Evolutionary conservation across 306 rosid species (phyloP), one percentile per base, ranked within the genome.

Genomic region (Quercus suber): DNA sequence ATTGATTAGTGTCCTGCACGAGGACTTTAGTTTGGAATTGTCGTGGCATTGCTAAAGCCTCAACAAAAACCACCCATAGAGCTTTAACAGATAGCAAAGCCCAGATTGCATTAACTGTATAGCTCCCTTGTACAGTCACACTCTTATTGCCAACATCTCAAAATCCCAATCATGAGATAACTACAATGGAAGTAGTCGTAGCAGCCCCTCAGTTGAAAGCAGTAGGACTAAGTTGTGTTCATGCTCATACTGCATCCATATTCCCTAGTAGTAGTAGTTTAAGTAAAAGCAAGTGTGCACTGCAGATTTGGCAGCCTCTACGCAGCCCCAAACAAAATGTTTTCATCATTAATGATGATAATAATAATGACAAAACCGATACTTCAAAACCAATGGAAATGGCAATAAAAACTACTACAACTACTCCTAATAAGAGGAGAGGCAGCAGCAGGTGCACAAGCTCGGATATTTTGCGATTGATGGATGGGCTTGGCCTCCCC

Each of bases 401-500:
- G 52, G 80, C 76, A 41, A 41, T 41, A 41, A 41, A 41, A 41
- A 41, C 45, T 41, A 8, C 11, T 8, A 8, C n/a, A n/a, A n/a
- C 45, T 41, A 0, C 45, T 41, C 3, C 14, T 11, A 13, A 45
- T 33, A 52, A 28, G 55, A 61, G 53, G 60, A 83, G 43, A 78
- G 76, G 53, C 49, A 37, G 4, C 41, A 69, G 63, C 56, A 19
- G 13, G 6, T 68, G 84, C 20, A 55, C 94, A 13, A 78, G 81
- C 41, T 77, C 82, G 19, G 87, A 90, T 72, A 79, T 88, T 41
- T 65, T 90, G 76, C 80, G 53, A 30, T 78, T 90, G 76, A 82
- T 88, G 88, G 88, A 90, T 35, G 81, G 82, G 11, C 88, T 88
- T 1, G 61, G 77, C 33, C 71, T 83, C 35, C 82, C 84, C 3